Evolutionary conservation across 768 basidiomycete genomes (phyloP).

Genomic region (Suillus lakei): DNA sequence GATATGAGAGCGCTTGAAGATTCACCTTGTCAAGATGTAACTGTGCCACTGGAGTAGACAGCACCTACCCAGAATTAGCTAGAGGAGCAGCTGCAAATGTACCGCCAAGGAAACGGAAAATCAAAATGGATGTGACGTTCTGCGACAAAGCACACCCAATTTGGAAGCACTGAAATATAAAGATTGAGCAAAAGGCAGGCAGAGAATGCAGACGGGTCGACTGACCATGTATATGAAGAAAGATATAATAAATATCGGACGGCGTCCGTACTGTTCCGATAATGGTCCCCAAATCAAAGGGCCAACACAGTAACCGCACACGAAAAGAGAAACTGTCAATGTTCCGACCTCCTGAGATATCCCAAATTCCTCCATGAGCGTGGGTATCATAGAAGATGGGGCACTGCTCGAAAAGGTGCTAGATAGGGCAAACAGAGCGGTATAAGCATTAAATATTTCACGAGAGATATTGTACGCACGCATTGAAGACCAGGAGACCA

Average conservation of each 20-base stretch:
- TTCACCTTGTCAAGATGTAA: slow-evolving; percentile 4
- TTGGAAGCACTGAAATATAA: slow-evolving; percentile 53
- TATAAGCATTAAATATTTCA: not conserved
- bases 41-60: not conserved
- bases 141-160: slow-evolving; percentile 63
- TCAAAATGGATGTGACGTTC: slow-evolving; percentile 66
- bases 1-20: slow-evolving; percentile 52
- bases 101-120: slow-evolving; percentile 75
- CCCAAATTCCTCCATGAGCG: slow-evolving; percentile 50
- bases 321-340: slow-evolving; percentile 64
- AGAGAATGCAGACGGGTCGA: slow-evolving; percentile 7
- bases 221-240: slow-evolving; percentile 60
- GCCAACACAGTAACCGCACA: slow-evolving; percentile 71
- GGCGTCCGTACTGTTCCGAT: slow-evolving; percentile 60
- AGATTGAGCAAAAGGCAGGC: slow-evolving; percentile 3
- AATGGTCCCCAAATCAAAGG: slow-evolving; percentile 65
- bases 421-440: slow-evolving; percentile 2
- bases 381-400: slow-evolving; percentile 52
- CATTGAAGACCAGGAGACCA: slow-evolving; percentile 57
- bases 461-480: slow-evolving; percentile 39
- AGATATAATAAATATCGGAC: slow-evolving; percentile 58
- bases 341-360: slow-evolving; percentile 56
- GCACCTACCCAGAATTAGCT: slow-evolving; percentile 65
- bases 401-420: slow-evolving; percentile 71
- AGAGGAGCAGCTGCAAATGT: slow-evolving; percentile 71